Percentiles rank a stretch among this genome's conserved stretches.
These are phyloP conservation scores for Ophiostoma sp. DNA, from an alignment of 2,329 filamentous ascomycete species.

Conservation along the genomic window DNA sequence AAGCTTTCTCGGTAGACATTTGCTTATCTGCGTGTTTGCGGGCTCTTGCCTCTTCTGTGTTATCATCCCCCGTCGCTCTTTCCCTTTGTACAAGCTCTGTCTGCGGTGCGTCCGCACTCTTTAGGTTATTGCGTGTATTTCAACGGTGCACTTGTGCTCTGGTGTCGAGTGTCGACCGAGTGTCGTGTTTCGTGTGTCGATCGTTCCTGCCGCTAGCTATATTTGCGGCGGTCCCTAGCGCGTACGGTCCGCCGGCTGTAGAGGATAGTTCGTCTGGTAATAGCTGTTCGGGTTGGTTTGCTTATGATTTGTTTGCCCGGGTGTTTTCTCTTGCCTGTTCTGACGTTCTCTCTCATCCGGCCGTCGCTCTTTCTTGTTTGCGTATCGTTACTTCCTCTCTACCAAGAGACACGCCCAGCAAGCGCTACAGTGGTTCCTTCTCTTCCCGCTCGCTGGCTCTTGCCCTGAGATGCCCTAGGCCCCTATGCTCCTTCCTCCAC, in stretches of 20 bases:
- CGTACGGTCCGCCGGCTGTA: background rate
- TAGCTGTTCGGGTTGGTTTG: background rate
- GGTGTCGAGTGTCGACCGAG: background rate
- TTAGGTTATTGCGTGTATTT: background rate
- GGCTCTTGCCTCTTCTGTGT: background rate
- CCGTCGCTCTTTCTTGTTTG: background rate
- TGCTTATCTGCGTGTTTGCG: background rate
- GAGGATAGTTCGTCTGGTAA: background rate
- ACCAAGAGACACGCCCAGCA: too few relatives aligned
- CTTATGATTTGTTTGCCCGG: background rate
- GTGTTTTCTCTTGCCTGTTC: background rate
- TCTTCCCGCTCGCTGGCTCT: background rate
- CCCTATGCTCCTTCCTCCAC: constrained; percentile 7
- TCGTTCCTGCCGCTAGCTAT: constrained; percentile 8
- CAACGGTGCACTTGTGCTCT: background rate
- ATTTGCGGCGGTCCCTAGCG: background rate
- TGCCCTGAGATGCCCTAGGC: background rate
- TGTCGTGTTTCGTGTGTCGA: background rate
- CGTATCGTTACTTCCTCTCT: background rate
- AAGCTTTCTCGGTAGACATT: background rate
- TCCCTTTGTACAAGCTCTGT: background rate
- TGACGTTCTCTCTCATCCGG: too few relatives aligned
- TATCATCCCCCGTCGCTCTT: background rate
- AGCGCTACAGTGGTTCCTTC: background rate
- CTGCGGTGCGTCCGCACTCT: background rate